Evolutionary conservation across 148 eudicot genomes (phyloP).

Genomic region (Bassia scoparia): DNA sequence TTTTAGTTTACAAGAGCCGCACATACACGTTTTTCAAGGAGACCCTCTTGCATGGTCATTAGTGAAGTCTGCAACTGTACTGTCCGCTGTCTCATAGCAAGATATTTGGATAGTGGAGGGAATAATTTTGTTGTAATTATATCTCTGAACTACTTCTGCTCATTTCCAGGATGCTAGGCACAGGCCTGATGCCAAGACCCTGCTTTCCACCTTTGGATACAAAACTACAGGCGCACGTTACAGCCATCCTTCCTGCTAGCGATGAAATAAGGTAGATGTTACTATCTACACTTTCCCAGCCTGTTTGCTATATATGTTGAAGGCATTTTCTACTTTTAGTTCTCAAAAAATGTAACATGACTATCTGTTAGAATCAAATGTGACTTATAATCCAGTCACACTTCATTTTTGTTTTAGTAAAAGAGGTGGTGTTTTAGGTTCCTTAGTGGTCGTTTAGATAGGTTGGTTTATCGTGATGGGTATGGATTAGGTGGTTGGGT

Average conservation of each 20-base stretch:
- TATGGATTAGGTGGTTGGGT: too few relatives aligned
- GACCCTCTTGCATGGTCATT: too few relatives aligned
- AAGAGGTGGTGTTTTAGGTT: too few relatives aligned
- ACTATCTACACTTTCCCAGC: not conserved
- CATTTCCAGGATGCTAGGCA: conserved; percentile 93
- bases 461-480: too few relatives aligned
- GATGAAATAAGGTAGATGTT: conserved; percentile 66
- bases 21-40: too few relatives aligned
- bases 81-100: too few relatives aligned
- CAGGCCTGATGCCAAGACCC: conserved; percentile 94
- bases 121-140: not conserved
- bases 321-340: conserved; percentile 1
- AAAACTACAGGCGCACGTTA: conserved; percentile 80
- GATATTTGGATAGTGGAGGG: too few relatives aligned
- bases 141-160: conserved; percentile 7
- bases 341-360: not conserved
- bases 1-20: too few relatives aligned
- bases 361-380: not conserved
- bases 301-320: not conserved
- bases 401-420: too few relatives aligned
- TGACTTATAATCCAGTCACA: too few relatives aligned
- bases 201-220: conserved; percentile 99
- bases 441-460: too few relatives aligned
- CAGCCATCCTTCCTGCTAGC: conserved; percentile 76
- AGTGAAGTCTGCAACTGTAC: too few relatives aligned